Evolutionary conservation across 2,329 filamentous ascomycete species (phyloP).

Genomic region (Botrytis aclada): DNA sequence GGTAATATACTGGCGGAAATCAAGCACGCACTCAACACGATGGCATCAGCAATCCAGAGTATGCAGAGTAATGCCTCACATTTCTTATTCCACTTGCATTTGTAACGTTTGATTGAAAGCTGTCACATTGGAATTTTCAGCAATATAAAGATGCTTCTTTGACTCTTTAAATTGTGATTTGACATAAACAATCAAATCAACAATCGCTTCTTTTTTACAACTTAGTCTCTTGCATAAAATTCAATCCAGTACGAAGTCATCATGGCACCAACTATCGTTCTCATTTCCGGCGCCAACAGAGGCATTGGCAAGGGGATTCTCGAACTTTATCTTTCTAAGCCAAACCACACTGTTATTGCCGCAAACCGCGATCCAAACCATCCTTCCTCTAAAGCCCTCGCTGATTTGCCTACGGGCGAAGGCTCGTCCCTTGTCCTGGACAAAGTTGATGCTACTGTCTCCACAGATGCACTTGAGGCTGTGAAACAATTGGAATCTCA

Average conservation of each 20-base stretch:
- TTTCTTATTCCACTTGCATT: background rate
- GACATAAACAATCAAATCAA: background rate
- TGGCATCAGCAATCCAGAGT: background rate
- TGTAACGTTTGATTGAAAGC: background rate
- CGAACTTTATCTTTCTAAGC: slow-evolving; percentile 37
- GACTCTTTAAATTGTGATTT: background rate
- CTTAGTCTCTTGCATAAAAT: no score
- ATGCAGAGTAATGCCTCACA: background rate
- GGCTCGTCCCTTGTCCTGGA: slow-evolving; percentile 42
- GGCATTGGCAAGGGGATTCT: slow-evolving; percentile 38
- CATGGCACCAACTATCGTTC: background rate
- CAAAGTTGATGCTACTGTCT: slow-evolving; percentile 43
- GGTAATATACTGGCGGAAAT: background rate
- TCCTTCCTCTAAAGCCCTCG: slow-evolving; percentile 34
- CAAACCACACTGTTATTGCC: slow-evolving; percentile 42
- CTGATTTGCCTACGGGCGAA: slow-evolving; percentile 24
- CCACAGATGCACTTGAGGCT: slow-evolving; percentile 39
- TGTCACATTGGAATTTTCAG: no score
- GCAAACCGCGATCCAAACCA: slow-evolving; percentile 37
- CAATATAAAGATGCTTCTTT: background rate
- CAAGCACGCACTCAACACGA: background rate
- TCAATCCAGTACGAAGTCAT: background rate
- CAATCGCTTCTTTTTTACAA: background rate
- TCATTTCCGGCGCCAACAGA: slow-evolving; percentile 27
- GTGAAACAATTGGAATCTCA: slow-evolving; percentile 34